A percentile compares a stretch with the other conserved stretches of the same genome.
Evolutionary conservation across 495 filamentous ascomycete genomes (phyloP).

Genomic region (Neurospora sp.): DNA sequence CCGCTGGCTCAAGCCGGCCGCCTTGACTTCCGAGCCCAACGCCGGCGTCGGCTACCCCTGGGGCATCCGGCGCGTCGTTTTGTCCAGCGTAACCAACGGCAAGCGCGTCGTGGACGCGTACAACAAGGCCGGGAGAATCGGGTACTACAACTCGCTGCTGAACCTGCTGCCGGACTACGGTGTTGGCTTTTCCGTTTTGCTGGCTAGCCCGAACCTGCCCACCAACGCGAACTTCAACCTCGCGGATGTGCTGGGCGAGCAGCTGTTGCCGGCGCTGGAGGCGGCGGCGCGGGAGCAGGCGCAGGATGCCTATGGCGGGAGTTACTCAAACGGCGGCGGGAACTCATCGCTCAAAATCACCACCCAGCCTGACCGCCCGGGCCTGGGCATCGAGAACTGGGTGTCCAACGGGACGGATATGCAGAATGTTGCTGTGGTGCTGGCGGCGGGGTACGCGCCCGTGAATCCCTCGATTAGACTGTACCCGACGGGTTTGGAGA

Average conservation of each 20-base stretch:
- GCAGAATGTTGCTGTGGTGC: constrained; percentile 20
- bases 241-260: constrained; percentile 32
- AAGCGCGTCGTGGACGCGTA: constrained; percentile 41
- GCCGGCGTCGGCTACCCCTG: constrained; percentile 46
- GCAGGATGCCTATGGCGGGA: constrained; percentile 28
- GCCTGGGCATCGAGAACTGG: constrained; percentile 38
- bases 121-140: constrained; percentile 43
- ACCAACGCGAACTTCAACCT: constrained; percentile 40
- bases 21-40: constrained; percentile 36
- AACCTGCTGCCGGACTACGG: constrained; percentile 44
- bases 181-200: constrained; percentile 30
- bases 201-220: constrained; percentile 35
- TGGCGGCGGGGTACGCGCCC: constrained; percentile 22
- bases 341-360: constrained; percentile 27
- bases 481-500: constrained; percentile 39
- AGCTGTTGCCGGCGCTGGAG: constrained; percentile 35
- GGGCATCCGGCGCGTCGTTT: constrained; percentile 39
- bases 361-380: constrained; percentile 30
- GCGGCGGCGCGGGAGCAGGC: constrained; percentile 35
- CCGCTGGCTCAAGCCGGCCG: constrained; percentile 47
- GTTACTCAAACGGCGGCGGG: constrained; percentile 17
- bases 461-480: constrained; percentile 33
- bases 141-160: constrained; percentile 34
- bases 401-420: constrained; percentile 43
- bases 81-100: constrained; percentile 21